phyloP scores from a whole-genome alignment of 768 basidiomycete species.

The Boletus bicolor region DNA sequence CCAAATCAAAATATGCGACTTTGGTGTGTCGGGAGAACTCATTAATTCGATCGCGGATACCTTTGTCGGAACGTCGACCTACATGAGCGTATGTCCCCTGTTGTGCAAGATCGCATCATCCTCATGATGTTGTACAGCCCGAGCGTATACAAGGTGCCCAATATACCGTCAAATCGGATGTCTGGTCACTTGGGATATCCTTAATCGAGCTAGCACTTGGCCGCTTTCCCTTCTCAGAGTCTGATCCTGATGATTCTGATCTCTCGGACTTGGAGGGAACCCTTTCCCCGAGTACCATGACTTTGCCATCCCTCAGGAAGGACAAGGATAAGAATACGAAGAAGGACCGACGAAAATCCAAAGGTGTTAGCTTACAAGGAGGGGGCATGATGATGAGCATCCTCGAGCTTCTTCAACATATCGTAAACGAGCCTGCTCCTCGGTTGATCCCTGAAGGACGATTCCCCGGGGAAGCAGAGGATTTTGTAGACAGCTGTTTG shows the following conservation, averaged over 20 bases:
- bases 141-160: slow-evolving; percentile 98
- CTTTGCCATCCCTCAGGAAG: slow-evolving; percentile 35
- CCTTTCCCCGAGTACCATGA: slow-evolving; percentile 64
- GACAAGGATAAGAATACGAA: slow-evolving; percentile 49
- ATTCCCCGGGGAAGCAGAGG: slow-evolving; percentile 71
- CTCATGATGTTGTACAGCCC: slow-evolving; percentile 54
- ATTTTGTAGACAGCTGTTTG: slow-evolving; percentile 87
- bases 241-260: slow-evolving; percentile 71
- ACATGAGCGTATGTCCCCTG: slow-evolving; percentile 85
- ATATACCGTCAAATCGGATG: slow-evolving; percentile 98
- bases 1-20: slow-evolving; percentile 98
- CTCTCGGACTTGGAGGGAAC: slow-evolving; percentile 78
- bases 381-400: slow-evolving; percentile 98
- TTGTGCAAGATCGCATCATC: slow-evolving; percentile 9
- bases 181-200: slow-evolving; percentile 97
- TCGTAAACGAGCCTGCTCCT: slow-evolving; percentile 98
- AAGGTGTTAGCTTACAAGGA: slow-evolving; percentile 90
- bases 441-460: slow-evolving; percentile 71
- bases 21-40: slow-evolving; percentile 97
- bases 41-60: slow-evolving; percentile 99
- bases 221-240: slow-evolving; percentile 93
- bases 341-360: slow-evolving; percentile 84
- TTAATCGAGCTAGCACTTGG: slow-evolving; percentile 96
- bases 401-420: slow-evolving; percentile 93
- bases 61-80: slow-evolving; percentile 97